A percentile compares a stretch with the other conserved stretches of the same genome.
Conservation (phyloP, 352 stramenopile genomes). For the Phytophthora tentaculata region DNA sequence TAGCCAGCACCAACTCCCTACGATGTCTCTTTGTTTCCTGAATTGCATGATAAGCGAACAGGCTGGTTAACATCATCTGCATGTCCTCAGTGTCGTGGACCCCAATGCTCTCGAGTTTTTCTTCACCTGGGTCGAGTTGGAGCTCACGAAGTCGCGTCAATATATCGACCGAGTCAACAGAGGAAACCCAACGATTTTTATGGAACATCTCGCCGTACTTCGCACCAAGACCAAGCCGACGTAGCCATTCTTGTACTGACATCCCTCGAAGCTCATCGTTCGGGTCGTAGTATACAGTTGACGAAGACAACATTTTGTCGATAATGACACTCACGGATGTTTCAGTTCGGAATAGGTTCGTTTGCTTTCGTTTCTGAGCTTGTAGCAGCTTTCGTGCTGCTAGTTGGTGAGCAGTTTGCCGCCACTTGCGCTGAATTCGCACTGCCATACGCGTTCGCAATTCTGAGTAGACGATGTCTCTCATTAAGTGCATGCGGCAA, state of each 20-base stretch:
- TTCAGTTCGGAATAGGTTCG: slow-evolving; percentile 55
- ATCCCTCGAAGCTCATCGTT: slow-evolving; percentile 68
- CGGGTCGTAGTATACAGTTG: slow-evolving; percentile 53
- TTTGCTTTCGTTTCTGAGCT: slow-evolving; percentile 56
- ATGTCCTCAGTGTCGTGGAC: slow-evolving; percentile 50
- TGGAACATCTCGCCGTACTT: slow-evolving; percentile 58
- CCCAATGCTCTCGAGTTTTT: slow-evolving; percentile 45
- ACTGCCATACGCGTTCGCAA: slow-evolving; percentile 58
- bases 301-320: slow-evolving; percentile 29
- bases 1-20: slow-evolving; percentile 7
- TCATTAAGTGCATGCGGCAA: slow-evolving; percentile 43
- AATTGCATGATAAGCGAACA: slow-evolving; percentile 55
- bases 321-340: slow-evolving; percentile 45
- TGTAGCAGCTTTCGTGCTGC: slow-evolving; percentile 50
- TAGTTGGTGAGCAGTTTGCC: slow-evolving; percentile 55
- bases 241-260: slow-evolving; percentile 56
- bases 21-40: slow-evolving; percentile 41
- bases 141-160: slow-evolving; percentile 37
- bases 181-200: slow-evolving; percentile 35
- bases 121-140: slow-evolving; percentile 28
- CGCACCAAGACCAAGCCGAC: slow-evolving; percentile 56
- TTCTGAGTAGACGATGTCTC: slow-evolving; percentile 43
- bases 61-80: slow-evolving; percentile 59
- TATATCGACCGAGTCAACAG: background rate
- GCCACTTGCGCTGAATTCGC: slow-evolving; percentile 70